Base-by-base conservation (phyloP, 1,284 basidiomycete species). In the Ustilago loliicola region DNA sequence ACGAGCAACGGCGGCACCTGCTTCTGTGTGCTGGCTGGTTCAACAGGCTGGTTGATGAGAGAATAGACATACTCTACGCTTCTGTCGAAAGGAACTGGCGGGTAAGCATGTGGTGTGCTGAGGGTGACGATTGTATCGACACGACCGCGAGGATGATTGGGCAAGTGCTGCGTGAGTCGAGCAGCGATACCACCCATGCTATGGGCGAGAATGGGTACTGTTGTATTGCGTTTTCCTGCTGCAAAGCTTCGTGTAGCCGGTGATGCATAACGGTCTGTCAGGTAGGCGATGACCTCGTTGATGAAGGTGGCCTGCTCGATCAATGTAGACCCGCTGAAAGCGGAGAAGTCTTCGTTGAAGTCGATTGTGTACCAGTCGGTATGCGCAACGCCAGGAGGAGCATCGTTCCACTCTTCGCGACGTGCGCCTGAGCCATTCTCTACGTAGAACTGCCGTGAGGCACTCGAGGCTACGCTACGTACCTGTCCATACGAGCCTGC, bases 101-200 rank as follows among this genome's bases (percentile, higher is more conserved):
- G 94, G 2, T 94, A 89, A 1, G 89, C 90, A 80, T 98, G 95
- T 0, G 97, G 96, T 0, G 96, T 94, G 3, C 94, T 95, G 91
- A 99, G 93, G 3, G 97, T 98, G 71, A 99, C 90, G 66, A 99
- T 90, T 0, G 92, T 90, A 21, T 93, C 91, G 50, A 99, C 83
- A n/a, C 82, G 80, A 11, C 73, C 67, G 0, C 66, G 47, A 17
- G 70, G 61, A 61, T 87, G 82, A 38, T 86, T 83, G 1, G 91
- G 90, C 17, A 94, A 89, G 13, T 93, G 89, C 3, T 92, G 89
- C 0, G 91, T 77, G 32, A 89, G 85, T 1, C 89, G 91, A 8
- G 94, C 94, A 7, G 96, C 94, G 50, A 98, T 88, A 2, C 97
- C 97, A n/a, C 97, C 97, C 97, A 99, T 99, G 15, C 96, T 98